Conservation (phyloP, 225 moss, liverwort and hornwort genomes). For the Anthoceros angustus region DNA sequence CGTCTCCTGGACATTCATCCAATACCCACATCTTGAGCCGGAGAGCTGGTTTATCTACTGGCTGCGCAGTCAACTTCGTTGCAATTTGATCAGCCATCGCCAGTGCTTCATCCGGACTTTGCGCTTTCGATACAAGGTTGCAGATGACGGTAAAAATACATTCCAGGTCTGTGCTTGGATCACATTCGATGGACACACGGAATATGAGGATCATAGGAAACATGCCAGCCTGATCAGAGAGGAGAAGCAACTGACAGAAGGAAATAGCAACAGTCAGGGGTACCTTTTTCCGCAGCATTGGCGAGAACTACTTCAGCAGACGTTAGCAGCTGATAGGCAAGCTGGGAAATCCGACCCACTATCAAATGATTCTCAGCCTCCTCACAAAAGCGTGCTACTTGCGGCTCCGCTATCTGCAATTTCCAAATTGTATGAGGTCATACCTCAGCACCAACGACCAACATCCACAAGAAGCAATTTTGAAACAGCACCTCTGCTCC, state of each 20-base stretch:
- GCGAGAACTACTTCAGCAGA: constrained; percentile 86
- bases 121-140: constrained; percentile 86
- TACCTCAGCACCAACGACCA: neutral
- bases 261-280: neutral
- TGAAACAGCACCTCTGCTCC: constrained; percentile 46
- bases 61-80: constrained; percentile 70
- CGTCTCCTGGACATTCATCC: neutral
- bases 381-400: constrained; percentile 54
- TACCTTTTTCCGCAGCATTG: constrained; percentile 87
- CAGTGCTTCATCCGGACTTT: constrained; percentile 91
- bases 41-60: constrained; percentile 70
- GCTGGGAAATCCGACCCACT: constrained; percentile 58
- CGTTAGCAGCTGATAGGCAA: constrained; percentile 74
- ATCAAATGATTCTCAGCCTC: constrained; percentile 58
- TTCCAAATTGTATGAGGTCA: neutral
- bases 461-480: neutral
- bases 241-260: neutral
- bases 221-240: neutral
- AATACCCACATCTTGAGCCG: constrained; percentile 63
- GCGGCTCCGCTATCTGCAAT: constrained; percentile 77
- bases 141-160: constrained; percentile 95
- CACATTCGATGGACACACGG: neutral
- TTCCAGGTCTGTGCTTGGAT: constrained; percentile 51
- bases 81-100: constrained; percentile 95
- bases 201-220: neutral